Evolutionary conservation across 2,329 filamentous ascomycete genomes (phyloP), one percentile per base, ranked within the genome.

Genomic region (Ilyonectria destructans): DNA sequence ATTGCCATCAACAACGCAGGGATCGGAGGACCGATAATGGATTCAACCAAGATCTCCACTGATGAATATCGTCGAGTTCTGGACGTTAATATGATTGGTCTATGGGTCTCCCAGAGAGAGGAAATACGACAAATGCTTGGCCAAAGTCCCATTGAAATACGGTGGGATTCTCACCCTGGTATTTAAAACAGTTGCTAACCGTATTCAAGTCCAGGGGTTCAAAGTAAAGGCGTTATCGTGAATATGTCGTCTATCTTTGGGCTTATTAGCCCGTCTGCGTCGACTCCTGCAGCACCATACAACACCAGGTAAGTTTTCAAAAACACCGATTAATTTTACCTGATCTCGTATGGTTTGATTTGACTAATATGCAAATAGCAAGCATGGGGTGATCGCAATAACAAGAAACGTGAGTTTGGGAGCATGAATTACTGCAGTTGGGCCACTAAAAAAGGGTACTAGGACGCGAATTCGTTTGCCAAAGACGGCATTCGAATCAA

Each of bases 401-500:
- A 48, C 45, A 19, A 48, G 10, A 48, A 23, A 23, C 9, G 45
- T 48, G 21, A 48, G n/a, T 19, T 19, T 19, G 21, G n/a, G n/a
- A 5, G 4, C 8, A 10, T 15, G 13, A 15, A 37, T 12, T 13
- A 37, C 35, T 15, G 13, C 10, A 3, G 35, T 15, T 37, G 13
- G 15, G 35, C 35, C 6, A 37, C 13, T 37, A 37, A 37, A 37
- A 4, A 7, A 4, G 10, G 35, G 10, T 13, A 15, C n/a, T 23
- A 48, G 45, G 45, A 48, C 6, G 45, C 45, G n/a, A 48, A 48
- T 23, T 48, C n/a, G 6, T 48, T 19, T 48, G 45, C 45, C 13
- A 48, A 48, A 19, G 45, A 48, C 21, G 15, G 45, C 45, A 48
- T 48, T 48, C 45, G 45, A 17, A 48, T 48, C 45, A 48, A 48